These are phyloP conservation scores for Eragrostis curvula DNA, from an alignment of 176 grass and related monocot species.

Conservation along the genomic window DNA sequence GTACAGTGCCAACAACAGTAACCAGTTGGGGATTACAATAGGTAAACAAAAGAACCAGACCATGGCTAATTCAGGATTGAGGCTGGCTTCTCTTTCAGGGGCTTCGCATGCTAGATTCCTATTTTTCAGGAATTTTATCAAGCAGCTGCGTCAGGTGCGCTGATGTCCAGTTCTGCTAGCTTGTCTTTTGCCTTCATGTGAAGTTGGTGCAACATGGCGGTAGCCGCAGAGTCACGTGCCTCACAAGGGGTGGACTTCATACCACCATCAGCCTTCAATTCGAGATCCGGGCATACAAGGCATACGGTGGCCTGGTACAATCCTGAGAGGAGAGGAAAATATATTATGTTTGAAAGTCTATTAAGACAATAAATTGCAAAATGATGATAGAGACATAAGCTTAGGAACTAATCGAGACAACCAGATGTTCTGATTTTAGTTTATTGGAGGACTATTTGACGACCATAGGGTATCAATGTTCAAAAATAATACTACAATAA, in stretches of 20 bases:
- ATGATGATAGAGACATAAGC: not conserved
- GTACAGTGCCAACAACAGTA: not conserved
- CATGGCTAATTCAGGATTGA: not conserved
- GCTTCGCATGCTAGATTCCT: not conserved
- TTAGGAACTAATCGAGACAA: not conserved
- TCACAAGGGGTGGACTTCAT: conserved; percentile 22
- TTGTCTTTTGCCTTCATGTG: conserved; percentile 24
- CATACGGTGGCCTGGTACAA: too few species aligned
- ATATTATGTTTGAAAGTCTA: not conserved
- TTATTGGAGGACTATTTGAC: not conserved
- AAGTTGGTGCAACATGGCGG: conserved; percentile 41
- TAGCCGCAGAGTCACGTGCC: conserved; percentile 49
- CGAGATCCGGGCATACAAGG: conserved; percentile 50
- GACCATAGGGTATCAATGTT: not conserved
- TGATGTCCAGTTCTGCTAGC: not conserved
- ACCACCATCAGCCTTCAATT: conserved; percentile 19
- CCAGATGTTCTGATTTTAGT: not conserved
- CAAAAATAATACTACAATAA: not conserved
- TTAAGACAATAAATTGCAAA: conserved; percentile 1
- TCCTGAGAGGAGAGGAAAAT: conserved; percentile 31
- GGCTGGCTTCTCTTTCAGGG: not conserved
- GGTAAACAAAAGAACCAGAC: not conserved
- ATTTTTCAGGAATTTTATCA: not conserved
- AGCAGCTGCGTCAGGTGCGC: not conserved
- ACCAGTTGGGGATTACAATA: not conserved